Base-by-base conservation (phyloP, 768 basidiomycete species). In the Multifurca ochricompacta region DNA sequence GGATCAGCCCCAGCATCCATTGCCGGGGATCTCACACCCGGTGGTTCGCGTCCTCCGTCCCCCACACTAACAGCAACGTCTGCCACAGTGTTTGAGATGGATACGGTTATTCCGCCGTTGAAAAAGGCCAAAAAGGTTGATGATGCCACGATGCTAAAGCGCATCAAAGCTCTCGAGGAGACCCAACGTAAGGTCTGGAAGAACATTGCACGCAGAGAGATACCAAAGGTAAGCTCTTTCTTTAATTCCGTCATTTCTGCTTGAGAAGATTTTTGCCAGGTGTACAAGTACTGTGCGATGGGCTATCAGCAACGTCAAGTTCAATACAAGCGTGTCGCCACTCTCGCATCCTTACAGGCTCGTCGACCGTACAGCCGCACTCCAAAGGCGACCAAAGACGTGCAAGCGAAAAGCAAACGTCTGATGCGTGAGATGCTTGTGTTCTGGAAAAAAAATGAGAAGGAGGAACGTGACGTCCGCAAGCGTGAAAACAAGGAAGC, bases 401-500 rank as follows among this genome's bases (percentile, higher is more conserved):
- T 81, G 2, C 90, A 92, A 66, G 81, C 81, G 18, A 91, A 91
- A 66, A 85, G 83, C 21, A 92, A 89, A 67, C 80, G 89, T 36
- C 73, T 94, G 35, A 91, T 91, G 87, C 83, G 92, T 27, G 93
- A 97, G 74, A 92, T 97, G 87, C 82, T 94, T 57, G 82, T 92
- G 18, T 93, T 94, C 71, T 96, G 92, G 92, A 94, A 90, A 73
- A 92, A 92, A 70, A 97, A 96, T 61, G 95, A 98, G 70, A 92
- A 92, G 64, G 92, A 95, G 68, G 95, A 97, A 70, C 75, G 91
- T 42, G 93, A 96, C 58, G 81, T 87, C 11, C 82, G 93, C 59
- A 91, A 89, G 69, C 88, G 88, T 46, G 92, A 94, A 63, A 92
- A 97, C 68, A 93, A 93, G 68, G 94, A 96, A 67, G 91, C 92